A percentile compares a stretch with the other conserved stretches of the same genome.
phyloP scores from a whole-genome alignment of 1,284 basidiomycete genomes.

The Mycena citricolor region DNA sequence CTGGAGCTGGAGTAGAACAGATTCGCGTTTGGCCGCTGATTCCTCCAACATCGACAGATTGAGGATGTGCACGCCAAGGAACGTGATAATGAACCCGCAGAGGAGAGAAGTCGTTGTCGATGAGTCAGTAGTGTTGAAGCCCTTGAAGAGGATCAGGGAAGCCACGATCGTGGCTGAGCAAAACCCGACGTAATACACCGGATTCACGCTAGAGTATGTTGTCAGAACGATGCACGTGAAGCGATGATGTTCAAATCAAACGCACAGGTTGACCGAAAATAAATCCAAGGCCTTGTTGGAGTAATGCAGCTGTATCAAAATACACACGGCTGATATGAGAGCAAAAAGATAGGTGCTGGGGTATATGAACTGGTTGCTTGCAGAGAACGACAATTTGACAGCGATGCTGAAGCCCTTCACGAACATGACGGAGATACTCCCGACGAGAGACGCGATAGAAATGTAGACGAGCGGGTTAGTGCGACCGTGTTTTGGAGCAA shows the following conservation, averaged over 20 bases:
- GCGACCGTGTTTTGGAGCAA: slow-evolving; percentile 86
- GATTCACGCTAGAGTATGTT: slow-evolving; percentile 76
- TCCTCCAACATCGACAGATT: slow-evolving; percentile 63
- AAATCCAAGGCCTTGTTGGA: slow-evolving; percentile 98
- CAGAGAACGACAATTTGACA: slow-evolving; percentile 86
- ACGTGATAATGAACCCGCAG: slow-evolving; percentile 85
- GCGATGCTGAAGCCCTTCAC: slow-evolving; percentile 86
- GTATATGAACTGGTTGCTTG: slow-evolving; percentile 94
- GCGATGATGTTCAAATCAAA: slow-evolving; percentile 21
- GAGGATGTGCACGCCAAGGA: slow-evolving; percentile 89
- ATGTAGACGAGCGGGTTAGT: slow-evolving; percentile 91
- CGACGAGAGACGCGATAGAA: slow-evolving; percentile 87
- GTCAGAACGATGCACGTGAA: no score
- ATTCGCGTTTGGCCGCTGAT: slow-evolving; percentile 49
- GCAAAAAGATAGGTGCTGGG: slow-evolving; percentile 94
- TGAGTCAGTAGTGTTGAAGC: slow-evolving; percentile 88
- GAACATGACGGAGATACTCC: slow-evolving; percentile 79
- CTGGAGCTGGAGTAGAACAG: no score
- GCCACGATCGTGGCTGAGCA: slow-evolving; percentile 93
- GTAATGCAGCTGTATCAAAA: slow-evolving; percentile 96
- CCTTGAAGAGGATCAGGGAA: slow-evolving; percentile 94
- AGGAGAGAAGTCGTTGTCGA: slow-evolving; percentile 84
- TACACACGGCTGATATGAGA: slow-evolving; percentile 81
- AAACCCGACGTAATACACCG: slow-evolving; percentile 98
- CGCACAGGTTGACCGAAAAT: slow-evolving; percentile 97